Conservation (phyloP, 140 eudicot genomes). For the Cichorium intybus region DNA sequence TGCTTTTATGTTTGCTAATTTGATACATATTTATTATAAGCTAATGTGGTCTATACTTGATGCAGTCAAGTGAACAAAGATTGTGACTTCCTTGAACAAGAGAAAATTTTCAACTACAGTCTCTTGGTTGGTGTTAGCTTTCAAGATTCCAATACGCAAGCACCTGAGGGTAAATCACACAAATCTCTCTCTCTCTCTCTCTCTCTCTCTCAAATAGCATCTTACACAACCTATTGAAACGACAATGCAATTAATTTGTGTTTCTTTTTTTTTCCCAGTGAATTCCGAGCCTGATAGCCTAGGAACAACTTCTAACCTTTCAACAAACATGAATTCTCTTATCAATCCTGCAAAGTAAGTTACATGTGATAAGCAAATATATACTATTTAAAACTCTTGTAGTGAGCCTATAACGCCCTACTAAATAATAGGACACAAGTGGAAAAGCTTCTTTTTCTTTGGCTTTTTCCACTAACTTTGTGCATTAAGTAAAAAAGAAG, state of each 20-base stretch:
- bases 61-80: slow-evolving; percentile 89
- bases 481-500: too few species aligned
- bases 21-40: background rate
- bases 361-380: background rate
- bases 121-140: slow-evolving; percentile 85
- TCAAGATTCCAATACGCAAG: slow-evolving; percentile 37
- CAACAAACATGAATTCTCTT: slow-evolving; percentile 36
- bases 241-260: too few species aligned
- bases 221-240: too few species aligned
- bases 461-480: too few species aligned
- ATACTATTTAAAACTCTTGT: too few species aligned
- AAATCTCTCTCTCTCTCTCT: too few species aligned
- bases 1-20: background rate
- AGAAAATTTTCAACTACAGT: slow-evolving; percentile 83
- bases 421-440: too few species aligned
- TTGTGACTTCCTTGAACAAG: slow-evolving; percentile 79
- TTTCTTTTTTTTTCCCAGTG: slow-evolving; percentile 25
- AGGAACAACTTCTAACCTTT: slow-evolving; percentile 36
- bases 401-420: too few species aligned
- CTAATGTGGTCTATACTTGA: background rate
- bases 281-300: slow-evolving; percentile 19
- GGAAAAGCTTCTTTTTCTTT: too few species aligned
- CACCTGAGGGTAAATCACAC: slow-evolving; percentile 27
- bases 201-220: too few species aligned
- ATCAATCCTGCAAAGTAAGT: slow-evolving; percentile 39